Base-by-base conservation (phyloP, 257 asterid species). In the Buddleja alternifolia region DNA sequence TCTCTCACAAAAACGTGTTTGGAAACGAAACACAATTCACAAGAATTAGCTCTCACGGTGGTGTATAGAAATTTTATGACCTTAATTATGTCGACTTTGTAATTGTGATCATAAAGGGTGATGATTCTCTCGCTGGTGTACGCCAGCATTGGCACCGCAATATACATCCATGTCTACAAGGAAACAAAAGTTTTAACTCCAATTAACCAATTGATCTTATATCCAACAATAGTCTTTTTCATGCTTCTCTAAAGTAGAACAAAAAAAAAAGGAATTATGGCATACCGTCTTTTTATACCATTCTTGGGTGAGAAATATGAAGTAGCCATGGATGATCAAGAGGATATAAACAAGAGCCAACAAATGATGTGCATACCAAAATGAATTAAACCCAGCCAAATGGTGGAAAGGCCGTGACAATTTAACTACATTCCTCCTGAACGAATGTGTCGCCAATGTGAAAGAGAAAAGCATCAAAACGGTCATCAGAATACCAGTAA, bases 331-430 rank as follows among this genome's bases (percentile, higher is more conserved):
- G 55, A 87, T 7, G 70, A 90, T 71, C 74, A 93, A 63, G 80
- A 93, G 87, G 71, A 84, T 12, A 47, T 93, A 90, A 20, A 79
- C 96, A n/a, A 90, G 8, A 7, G 72, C 88, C 70, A 93, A 75
- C 75, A 93, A 50, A 77, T 90, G 99, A 66, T 93, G 97, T 4
- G 97, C 95, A 62, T 88, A 93, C 99, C 99, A 90, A 61, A 93
- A 90, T 23, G 97, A 65, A 15, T 93, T 93, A 60, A 93, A 93
- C 55, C 99, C 99, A 0, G 96, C 92, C 74, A 93, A 74, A 68
- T 77, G 80, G 70, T 73, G 84, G 53, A 90, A 83, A 0, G 93
- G 90, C 72, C 81, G 57, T 0, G 90, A 89, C 56, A 93, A 59
- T 70, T 87, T 93, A 50, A 93, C 77, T 21, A 84, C 89, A 47